Base-by-base conservation (phyloP, 2,329 filamentous ascomycete species). In the Cryphonectria radicalis region DNA sequence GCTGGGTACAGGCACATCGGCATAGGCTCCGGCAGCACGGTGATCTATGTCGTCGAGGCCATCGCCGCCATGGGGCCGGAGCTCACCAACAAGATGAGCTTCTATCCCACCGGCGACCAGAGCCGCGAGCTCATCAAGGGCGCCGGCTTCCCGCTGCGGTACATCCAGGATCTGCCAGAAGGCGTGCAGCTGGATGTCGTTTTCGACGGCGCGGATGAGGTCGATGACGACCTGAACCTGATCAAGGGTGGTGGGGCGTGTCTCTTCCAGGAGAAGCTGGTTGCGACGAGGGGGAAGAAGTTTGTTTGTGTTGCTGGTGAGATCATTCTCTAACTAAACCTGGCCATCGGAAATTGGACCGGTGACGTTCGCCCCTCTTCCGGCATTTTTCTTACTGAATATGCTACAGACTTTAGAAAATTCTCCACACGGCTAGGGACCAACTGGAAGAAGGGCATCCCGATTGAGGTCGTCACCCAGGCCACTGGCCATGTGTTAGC, bases 231-330 rank as follows among this genome's bases (percentile, higher is more conserved):
- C 67, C 84, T 99, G 72, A 99, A 98, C 82, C 94, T 95, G 79
- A 98, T 99, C 84, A 98, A 98, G 85, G 96, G 96, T 69, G 96
- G 96, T 66, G 96, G 96, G 71, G 96, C 94, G n/a, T 99, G 96
- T 82, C 84, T 98, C 70, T 97, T 97, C 84, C 96, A 98, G 82
- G 96, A 99, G 84, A 99, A 99, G 85, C 86, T 99, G 50, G 95
- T 99, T 5, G 95, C 95, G 6, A 89, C 93, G 72, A 89, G 92
- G 66, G 92, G 94, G 4, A 92, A 90, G 81, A 93, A 93, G 79
- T 97, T 98, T 78, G 87, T 98, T 74, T 95, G 93, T 77, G 93
- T 97, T 71, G 94, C 93, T 70, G 92, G 91, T 93, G 82, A 77
- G 87, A 81, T 37, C 5, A n/a, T 4, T 8, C 19, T 40, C 37